Conservation (phyloP, 352 stramenopile species). For the Elongisporangium anandrum region DNA sequence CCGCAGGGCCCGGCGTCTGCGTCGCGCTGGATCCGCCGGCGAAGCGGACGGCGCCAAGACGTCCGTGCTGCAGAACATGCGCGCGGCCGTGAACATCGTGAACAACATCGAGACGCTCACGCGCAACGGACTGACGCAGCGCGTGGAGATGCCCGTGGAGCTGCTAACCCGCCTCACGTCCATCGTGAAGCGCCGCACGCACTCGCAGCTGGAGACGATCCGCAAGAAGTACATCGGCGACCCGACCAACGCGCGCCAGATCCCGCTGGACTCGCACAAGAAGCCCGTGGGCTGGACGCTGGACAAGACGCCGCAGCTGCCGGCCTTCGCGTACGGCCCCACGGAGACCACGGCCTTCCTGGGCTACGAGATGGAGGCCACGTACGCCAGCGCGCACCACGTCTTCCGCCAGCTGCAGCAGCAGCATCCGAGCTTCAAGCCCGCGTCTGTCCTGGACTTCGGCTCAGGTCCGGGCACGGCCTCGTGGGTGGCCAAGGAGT, state of each 20-base stretch:
- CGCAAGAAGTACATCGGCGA: constrained; percentile 51
- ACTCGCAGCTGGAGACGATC: constrained; percentile 73
- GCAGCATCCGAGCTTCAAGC: constrained; percentile 46
- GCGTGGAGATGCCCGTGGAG: constrained; percentile 67
- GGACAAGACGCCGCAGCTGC: constrained; percentile 59
- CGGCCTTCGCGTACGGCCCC: constrained; percentile 62
- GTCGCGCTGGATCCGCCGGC: constrained; percentile 19
- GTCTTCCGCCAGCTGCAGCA: constrained; percentile 64
- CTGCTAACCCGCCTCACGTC: constrained; percentile 55
- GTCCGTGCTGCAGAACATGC: constrained; percentile 6
- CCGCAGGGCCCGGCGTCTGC: constrained; percentile 39
- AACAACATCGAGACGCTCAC: constrained; percentile 57
- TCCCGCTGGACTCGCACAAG: constrained; percentile 80
- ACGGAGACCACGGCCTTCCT: constrained; percentile 71
- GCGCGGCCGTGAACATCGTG: constrained; percentile 37
- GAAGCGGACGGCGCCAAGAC: neutral
- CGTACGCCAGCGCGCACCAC: constrained; percentile 64
- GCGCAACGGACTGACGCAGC: constrained; percentile 56
- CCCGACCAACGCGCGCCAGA: constrained; percentile 33
- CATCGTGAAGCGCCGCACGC: constrained; percentile 61
- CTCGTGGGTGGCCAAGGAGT: constrained; percentile 71
- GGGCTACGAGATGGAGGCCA: constrained; percentile 67
- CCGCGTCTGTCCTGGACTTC: constrained; percentile 73
- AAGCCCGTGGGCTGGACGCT: constrained; percentile 75
- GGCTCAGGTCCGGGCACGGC: constrained; percentile 68